Base-by-base conservation (phyloP, 1,139 yeast genomes). In the Kluyveromyces marxianus region DNA sequence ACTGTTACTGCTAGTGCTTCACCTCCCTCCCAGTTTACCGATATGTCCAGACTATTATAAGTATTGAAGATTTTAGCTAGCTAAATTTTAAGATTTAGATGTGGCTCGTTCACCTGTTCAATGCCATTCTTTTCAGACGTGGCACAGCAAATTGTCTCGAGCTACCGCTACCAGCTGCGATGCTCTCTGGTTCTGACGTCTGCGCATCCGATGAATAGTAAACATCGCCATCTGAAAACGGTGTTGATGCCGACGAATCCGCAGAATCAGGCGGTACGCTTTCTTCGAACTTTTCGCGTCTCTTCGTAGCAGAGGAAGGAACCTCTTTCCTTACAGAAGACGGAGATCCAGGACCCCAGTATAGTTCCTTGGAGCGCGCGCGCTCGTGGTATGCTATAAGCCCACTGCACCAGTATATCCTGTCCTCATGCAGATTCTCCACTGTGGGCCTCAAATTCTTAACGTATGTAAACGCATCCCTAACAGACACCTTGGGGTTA, bases 391-490 rank as follows among this genome's bases (percentile, higher is more conserved):
- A 60, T n/a, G 51, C 56, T 4, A 56, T 47, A 24, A 59, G 46
- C 1, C 60, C 60, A 35, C 55, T 49, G 44, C 55, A 55, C 56
- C 62, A 56, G 37, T 52, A 54, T 4, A 58, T 48, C 25, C 49
- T 49, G 25, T 59, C 63, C 8, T 53, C 56, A 21, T 48, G 49
- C 21, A 51, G 35, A 25, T 48, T 52, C 8, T 46, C 43, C 7
- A 53, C 54, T 1, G 57, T 48, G 25, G 58, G 58, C 44, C 60
- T 54, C 31, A 60, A 44, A 7, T 55, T 56, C 41, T 58, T 60
- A 25, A 62, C 47, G 37, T 59, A 60, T 36, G 53, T 55, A 32
- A 60, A 53, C 3, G 63, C 65, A 25, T 62, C 65, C 35, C 48
- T 39, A 3, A 59, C 43, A 10, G 53, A 51, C 10, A 51, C 39